Evolutionary conservation across 2,329 filamentous ascomycete species (phyloP).

Genomic region (Aspergillus intermedius): DNA sequence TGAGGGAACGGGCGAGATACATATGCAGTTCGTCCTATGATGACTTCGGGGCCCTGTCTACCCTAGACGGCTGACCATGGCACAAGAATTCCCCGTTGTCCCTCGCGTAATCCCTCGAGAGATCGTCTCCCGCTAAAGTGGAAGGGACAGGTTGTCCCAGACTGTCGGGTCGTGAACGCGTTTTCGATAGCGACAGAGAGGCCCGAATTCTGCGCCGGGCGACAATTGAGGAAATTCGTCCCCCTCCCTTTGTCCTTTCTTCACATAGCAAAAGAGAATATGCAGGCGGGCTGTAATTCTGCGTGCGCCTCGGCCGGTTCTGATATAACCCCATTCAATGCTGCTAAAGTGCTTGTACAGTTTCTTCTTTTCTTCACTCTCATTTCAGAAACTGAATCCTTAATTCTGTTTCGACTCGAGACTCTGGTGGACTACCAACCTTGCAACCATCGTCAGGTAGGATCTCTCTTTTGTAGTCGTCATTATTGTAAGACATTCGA

Average conservation of each 20-base stretch:
- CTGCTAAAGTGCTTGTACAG: conserved; percentile 7
- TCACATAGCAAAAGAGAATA: neutral
- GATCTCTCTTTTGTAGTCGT: neutral
- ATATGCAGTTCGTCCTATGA: no score
- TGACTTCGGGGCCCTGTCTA: no score
- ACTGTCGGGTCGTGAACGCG: conserved; percentile 20
- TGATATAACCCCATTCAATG: conserved; percentile 22
- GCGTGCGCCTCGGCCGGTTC: conserved; percentile 3
- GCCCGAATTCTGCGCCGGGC: neutral
- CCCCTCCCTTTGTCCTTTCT: conserved; percentile 8
- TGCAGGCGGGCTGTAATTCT: neutral
- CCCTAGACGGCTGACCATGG: neutral
- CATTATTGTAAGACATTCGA: neutral
- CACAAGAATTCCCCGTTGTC: neutral
- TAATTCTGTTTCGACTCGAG: neutral
- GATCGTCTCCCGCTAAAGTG: neutral
- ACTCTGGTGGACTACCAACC: no score
- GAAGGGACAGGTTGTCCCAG: conserved; percentile 9
- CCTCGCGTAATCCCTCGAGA: neutral
- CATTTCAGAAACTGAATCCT: neutral
- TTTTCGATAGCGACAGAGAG: conserved; percentile 1
- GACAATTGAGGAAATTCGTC: conserved; percentile 5
- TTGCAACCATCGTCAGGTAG: neutral
- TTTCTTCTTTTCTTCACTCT: conserved; percentile 4
- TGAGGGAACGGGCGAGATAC: no score